Percentiles rank a stretch among this genome's conserved stretches.
Conservation (phyloP, 306 rosid species). For the Alnus glutinosa region DNA sequence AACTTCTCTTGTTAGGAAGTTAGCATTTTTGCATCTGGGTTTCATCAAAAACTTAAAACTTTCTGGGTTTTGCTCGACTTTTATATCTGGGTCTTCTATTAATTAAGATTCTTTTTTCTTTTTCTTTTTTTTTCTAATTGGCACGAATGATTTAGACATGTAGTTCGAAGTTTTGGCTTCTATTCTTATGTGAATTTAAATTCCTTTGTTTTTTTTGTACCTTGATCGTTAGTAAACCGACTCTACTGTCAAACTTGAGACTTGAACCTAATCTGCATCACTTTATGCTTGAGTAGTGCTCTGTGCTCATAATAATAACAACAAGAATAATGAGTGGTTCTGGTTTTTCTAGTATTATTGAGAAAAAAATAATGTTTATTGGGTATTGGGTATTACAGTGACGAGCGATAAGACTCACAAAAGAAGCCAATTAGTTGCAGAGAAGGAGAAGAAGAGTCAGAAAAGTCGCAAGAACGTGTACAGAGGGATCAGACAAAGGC, state of each 20-base stretch:
- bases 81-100: not conserved
- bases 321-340: not conserved
- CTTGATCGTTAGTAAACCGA: not conserved
- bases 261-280: no score
- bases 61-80: not conserved
- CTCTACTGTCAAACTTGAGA: not conserved
- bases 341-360: not conserved
- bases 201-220: no score
- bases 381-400: not conserved
- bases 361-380: no score
- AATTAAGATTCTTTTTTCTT: not conserved
- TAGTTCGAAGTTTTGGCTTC: not conserved
- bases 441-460: conserved; percentile 1
- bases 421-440: conserved; percentile 3
- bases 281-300: not conserved
- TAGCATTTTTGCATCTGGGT: not conserved
- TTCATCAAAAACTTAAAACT: not conserved
- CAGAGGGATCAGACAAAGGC: conserved; percentile 92
- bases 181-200: no score
- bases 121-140: not conserved
- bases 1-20: not conserved
- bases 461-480: conserved; percentile 62
- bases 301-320: not conserved
- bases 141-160: not conserved
- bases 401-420: conserved; percentile 28